Base-by-base conservation (phyloP, 2,329 filamentous ascomycete species). In the Coniochaeta sp. region DNA sequence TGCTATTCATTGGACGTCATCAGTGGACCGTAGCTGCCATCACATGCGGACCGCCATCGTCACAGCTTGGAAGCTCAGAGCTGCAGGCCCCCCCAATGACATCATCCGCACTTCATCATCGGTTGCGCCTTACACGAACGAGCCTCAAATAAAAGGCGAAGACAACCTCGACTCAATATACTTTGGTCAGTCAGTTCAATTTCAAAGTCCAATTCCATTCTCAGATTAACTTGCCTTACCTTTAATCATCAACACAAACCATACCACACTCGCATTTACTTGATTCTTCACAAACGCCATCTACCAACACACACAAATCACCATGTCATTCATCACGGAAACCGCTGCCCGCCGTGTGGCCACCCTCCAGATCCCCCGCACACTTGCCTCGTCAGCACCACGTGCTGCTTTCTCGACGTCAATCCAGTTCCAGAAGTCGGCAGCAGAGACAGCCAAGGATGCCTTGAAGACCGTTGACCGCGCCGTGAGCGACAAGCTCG, bases 401-500 rank as follows among this genome's bases (percentile, higher is more conserved):
- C 76, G 82, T 58, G 67, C 69, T 31, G 70, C 77, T 40, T 86
- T 87, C 73, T 79, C 77, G 62, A 81, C 80, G 14, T 76, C 74
- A 58, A 63, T 76, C 11, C 70, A 71, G 1, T 65, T 72, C 9
- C 76, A 75, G 55, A 85, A 84, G 74, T 74, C 77, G 11, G 74
- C 79, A 2, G 74, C 80, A 58, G 82, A 87, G 60, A 65, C 77
- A 0, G 80, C 82, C 66, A 88, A 87, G 72, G 84, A 88, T 63
- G 78, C 79, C 3, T 71, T 83, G 61, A 85, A 87, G 73, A 74
- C 73, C 6, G 82, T 86, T 6, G 83, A 88, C 73, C 78, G 83
- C 33, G 78, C 75, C 57, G 82, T 88, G 47, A 80, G 81, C 62
- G 81, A 85, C 69, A 87, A 85, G 69, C 69, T 88, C 19, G 81